Percentiles rank a stretch among this genome's conserved stretches.
phyloP scores from a whole-genome alignment of 179 eudicot genomes.

The Beta macrorhiza region DNA sequence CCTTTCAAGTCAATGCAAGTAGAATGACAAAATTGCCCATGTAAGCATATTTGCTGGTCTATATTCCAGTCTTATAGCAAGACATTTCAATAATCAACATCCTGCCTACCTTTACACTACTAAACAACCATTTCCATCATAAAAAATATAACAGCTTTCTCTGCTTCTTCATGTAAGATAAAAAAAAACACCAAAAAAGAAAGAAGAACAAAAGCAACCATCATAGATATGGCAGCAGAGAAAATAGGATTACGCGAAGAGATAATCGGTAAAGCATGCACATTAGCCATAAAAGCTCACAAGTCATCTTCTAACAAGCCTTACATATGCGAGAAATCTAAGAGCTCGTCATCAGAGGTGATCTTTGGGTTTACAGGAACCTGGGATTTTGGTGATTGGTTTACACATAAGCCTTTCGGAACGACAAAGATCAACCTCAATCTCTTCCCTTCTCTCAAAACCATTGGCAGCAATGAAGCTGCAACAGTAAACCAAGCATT shows the following conservation, averaged over 20 bases:
- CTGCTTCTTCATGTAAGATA: background rate
- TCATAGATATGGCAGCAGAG: background rate
- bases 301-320: slow-evolving; percentile 8
- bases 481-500: slow-evolving; percentile 59
- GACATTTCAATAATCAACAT: background rate
- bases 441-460: slow-evolving; percentile 15
- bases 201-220: background rate
- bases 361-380: slow-evolving; percentile 15
- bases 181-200: too few species aligned
- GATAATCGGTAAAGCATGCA: background rate
- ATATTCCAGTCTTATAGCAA: background rate
- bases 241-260: background rate
- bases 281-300: slow-evolving; percentile 10
- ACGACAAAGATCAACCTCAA: slow-evolving; percentile 9
- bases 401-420: slow-evolving; percentile 8
- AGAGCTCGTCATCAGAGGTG: background rate
- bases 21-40: background rate
- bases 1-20: background rate
- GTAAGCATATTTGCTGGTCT: background rate
- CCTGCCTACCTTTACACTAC: background rate
- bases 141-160: background rate
- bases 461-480: slow-evolving; percentile 23
- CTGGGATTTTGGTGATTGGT: slow-evolving; percentile 16
- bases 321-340: background rate
- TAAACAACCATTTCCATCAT: background rate